phyloP scores from a whole-genome alignment of 768 basidiomycete genomes.

The Suillus brevipes region DNA sequence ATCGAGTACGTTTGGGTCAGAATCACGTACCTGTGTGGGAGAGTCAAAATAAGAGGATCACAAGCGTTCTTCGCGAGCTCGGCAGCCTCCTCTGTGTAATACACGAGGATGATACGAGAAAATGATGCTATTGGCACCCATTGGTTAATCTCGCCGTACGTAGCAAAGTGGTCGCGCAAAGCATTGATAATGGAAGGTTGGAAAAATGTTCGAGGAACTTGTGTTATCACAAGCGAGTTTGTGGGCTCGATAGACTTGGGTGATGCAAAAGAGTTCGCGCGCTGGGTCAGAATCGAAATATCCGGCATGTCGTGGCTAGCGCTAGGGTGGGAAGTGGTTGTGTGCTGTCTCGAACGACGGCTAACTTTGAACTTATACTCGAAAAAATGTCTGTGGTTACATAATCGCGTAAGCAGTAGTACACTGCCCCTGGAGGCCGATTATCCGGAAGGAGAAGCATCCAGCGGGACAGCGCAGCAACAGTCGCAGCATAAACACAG shows the following conservation, averaged over 20 bases:
- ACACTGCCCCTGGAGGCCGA: not conserved
- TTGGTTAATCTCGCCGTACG: constrained; percentile 80
- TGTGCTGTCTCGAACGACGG: not conserved
- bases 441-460: not conserved
- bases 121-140: constrained; percentile 90
- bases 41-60: constrained; percentile 63
- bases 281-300: constrained; percentile 27
- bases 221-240: constrained; percentile 84
- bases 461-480: not conserved
- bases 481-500: not conserved
- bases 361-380: constrained; percentile 2
- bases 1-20: not conserved
- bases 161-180: constrained; percentile 68
- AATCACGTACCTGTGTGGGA: constrained; percentile 49
- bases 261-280: not conserved
- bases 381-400: not conserved
- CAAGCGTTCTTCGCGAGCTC: constrained; percentile 65
- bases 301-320: constrained; percentile 18
- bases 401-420: not conserved
- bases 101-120: constrained; percentile 82
- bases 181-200: constrained; percentile 64
- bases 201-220: constrained; percentile 78
- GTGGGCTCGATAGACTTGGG: constrained; percentile 40
- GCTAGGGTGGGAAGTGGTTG: not conserved
- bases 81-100: constrained; percentile 58